phyloP scores from a whole-genome alignment of 257 asterid species.

The Salvia rosmarinus region DNA sequence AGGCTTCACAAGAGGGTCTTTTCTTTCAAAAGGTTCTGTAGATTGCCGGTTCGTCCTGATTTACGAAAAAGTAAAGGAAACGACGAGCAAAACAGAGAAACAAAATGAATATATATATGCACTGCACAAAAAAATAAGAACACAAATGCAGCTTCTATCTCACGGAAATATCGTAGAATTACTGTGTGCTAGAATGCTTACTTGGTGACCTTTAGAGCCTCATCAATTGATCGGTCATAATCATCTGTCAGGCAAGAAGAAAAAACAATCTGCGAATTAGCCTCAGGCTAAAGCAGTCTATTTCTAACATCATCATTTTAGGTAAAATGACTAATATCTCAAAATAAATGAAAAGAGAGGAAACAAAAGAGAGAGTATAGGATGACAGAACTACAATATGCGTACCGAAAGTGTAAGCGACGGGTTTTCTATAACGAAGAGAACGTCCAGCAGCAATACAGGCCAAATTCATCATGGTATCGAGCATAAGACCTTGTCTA shows the following conservation, averaged over 20 bases:
- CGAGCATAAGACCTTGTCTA: slow-evolving; percentile 94
- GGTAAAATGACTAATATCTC: too few species aligned
- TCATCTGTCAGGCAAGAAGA: slow-evolving; percentile 65
- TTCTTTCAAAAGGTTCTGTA: slow-evolving; percentile 58
- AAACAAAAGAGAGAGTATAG: not conserved
- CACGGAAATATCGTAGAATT: slow-evolving; percentile 12
- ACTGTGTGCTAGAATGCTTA: slow-evolving; percentile 44
- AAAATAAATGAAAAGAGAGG: not conserved
- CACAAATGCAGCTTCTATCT: not conserved
- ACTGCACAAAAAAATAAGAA: not conserved
- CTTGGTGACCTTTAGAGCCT: slow-evolving; percentile 96
- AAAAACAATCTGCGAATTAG: not conserved
- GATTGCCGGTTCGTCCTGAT: slow-evolving; percentile 68
- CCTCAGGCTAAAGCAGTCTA: not conserved
- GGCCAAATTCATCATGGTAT: slow-evolving; percentile 68
- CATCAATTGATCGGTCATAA: slow-evolving; percentile 88
- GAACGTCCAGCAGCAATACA: slow-evolving; percentile 84
- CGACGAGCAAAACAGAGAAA: slow-evolving; percentile 2
- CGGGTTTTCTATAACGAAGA: slow-evolving; percentile 96
- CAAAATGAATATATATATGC: not conserved
- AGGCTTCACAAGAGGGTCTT: slow-evolving; percentile 53
- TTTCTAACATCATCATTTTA: too few species aligned
- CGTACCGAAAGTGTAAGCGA: slow-evolving; percentile 94
- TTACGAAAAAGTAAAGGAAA: slow-evolving; percentile 20
- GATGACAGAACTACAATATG: not conserved